Evolutionary conservation across 148 eudicot genomes (phyloP).

Genomic region (Rhododendron kiyosumense): DNA sequence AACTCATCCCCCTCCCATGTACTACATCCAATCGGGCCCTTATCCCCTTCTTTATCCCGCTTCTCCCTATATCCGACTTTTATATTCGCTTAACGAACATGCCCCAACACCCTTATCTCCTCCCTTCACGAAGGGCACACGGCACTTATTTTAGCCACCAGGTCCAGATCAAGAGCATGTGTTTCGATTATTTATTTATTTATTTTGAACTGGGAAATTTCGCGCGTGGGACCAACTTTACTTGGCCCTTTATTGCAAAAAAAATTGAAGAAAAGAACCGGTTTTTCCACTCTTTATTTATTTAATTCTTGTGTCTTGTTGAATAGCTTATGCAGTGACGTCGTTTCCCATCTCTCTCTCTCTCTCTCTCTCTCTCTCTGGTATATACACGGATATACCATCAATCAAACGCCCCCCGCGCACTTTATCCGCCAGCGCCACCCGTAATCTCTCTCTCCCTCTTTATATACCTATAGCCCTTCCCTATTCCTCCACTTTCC

Average conservation of each 20-base stretch:
- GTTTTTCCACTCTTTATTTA: neutral
- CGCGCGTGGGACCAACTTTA: neutral
- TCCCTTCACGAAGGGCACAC: too few relatives aligned
- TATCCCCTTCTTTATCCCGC: too few relatives aligned
- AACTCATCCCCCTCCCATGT: too few relatives aligned
- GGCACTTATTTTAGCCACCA: too few relatives aligned
- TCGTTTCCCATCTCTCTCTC: neutral
- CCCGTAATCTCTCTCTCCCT: neutral
- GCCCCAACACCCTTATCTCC: too few relatives aligned
- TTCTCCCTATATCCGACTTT: too few relatives aligned
- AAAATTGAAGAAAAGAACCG: neutral
- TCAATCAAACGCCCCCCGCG: constrained; percentile 13
- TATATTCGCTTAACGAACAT: too few relatives aligned
- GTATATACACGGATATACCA: neutral
- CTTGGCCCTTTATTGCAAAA: neutral
- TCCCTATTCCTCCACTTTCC: neutral
- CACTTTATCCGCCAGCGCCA: constrained; percentile 12
- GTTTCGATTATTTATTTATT: too few relatives aligned
- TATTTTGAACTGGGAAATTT: neutral
- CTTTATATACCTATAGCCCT: neutral
- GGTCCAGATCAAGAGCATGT: too few relatives aligned
- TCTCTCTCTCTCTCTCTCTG: neutral
- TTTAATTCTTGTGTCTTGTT: neutral
- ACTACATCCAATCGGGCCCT: too few relatives aligned
- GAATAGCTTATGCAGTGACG: too few relatives aligned